These are phyloP conservation scores for Fusarium papillatum DNA, from an alignment of 2,329 filamentous ascomycete genomes.

Conservation along the genomic window DNA sequence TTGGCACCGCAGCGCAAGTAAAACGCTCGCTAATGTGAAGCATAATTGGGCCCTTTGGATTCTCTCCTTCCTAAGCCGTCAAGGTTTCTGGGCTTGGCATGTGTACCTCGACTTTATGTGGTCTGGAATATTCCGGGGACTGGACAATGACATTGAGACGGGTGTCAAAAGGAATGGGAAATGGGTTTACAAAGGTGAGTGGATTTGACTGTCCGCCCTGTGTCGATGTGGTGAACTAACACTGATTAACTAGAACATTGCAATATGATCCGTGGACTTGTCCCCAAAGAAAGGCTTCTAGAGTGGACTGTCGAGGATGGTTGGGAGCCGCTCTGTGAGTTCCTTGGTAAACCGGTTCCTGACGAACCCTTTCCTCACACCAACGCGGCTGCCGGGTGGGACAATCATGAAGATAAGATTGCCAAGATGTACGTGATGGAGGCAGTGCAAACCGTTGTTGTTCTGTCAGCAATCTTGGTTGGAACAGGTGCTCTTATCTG, in stretches of 20 bases:
- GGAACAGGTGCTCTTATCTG: neutral
- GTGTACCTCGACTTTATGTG: neutral
- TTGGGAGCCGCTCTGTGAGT: neutral
- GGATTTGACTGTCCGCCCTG: neutral
- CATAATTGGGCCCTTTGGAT: neutral
- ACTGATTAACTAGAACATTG: neutral
- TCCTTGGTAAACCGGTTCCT: neutral
- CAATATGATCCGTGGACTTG: conserved; percentile 1
- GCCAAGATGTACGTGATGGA: conserved; percentile 1
- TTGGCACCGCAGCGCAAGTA: neutral
- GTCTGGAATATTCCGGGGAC: neutral
- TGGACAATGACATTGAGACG: neutral
- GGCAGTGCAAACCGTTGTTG: neutral
- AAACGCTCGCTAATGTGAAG: neutral
- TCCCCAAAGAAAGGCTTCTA: neutral
- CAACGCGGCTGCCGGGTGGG: conserved; percentile 3
- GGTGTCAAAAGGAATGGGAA: neutral
- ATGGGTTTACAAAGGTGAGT: neutral
- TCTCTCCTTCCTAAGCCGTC: neutral
- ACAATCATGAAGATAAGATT: neutral
- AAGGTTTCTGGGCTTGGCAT: neutral
- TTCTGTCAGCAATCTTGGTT: neutral
- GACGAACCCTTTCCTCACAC: neutral
- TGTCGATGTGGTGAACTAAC: neutral
- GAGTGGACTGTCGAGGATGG: neutral